Conservation (phyloP, 148 eudicot genomes). For the Amaranthus palmeri region DNA sequence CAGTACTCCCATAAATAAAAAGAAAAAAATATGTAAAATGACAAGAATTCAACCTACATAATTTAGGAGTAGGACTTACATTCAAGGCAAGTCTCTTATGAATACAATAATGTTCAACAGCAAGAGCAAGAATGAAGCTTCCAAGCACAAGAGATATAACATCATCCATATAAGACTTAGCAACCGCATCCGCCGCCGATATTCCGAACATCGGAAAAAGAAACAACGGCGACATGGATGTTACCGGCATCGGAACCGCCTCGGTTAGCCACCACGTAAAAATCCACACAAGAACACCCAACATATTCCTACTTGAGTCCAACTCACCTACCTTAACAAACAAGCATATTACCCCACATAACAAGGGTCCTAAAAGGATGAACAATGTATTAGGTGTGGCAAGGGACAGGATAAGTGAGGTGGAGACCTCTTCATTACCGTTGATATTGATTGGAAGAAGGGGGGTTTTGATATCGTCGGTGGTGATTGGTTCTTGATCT, state of each 20-base stretch:
- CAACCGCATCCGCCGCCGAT: constrained; percentile 61
- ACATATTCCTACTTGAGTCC: constrained; percentile 53
- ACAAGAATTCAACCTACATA: background rate
- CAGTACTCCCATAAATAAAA: too few relatives aligned
- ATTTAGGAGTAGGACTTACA: constrained; percentile 31
- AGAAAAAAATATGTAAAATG: background rate
- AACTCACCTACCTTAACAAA: constrained; percentile 42
- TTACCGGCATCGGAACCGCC: constrained; percentile 95
- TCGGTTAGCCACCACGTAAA: constrained; percentile 90
- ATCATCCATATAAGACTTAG: constrained; percentile 75
- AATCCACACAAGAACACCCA: constrained; percentile 67
- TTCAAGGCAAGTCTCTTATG: constrained; percentile 87
- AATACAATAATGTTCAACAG: constrained; percentile 93
- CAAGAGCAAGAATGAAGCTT: constrained; percentile 92
- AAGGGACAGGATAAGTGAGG: constrained; percentile 36
- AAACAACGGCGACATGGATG: constrained; percentile 90
- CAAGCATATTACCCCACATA: constrained; percentile 46
- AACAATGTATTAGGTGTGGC: constrained; percentile 52
- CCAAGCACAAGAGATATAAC: constrained; percentile 85
- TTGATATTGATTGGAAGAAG: constrained; percentile 39
- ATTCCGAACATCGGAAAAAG: constrained; percentile 85
- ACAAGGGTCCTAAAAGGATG: constrained; percentile 61
- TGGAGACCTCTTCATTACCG: constrained; percentile 26
- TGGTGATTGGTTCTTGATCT: background rate
- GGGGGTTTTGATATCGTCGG: constrained; percentile 41